phyloP scores from a whole-genome alignment of 352 stramenopile species.

The Phytophthora sansomeana region DNA sequence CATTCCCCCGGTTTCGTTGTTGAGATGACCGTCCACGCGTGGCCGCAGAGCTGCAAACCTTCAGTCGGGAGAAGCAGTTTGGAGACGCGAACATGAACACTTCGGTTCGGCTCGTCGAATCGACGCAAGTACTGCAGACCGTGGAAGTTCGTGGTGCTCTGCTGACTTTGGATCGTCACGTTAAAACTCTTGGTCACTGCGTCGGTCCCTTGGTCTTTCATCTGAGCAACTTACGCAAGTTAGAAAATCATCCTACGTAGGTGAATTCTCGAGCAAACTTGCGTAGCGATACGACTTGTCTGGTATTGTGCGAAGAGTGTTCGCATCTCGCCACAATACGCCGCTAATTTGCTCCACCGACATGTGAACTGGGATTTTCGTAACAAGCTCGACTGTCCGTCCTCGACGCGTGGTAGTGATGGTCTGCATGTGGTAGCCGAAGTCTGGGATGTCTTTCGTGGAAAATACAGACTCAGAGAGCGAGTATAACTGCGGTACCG shows the following conservation, averaged over 20 bases:
- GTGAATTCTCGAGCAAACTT: neutral
- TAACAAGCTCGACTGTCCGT: no score
- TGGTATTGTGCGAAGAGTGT: neutral
- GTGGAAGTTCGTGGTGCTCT: neutral
- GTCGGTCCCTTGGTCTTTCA: conserved; percentile 4
- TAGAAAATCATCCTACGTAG: no score
- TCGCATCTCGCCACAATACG: conserved; percentile 6
- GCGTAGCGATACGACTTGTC: conserved; percentile 14
- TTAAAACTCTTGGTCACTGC: conserved; percentile 10
- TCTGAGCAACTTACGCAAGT: neutral
- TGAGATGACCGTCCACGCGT: conserved; percentile 19
- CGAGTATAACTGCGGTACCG: neutral
- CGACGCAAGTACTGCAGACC: conserved; percentile 10
- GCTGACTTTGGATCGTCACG: conserved; percentile 3
- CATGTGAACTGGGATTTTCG: no score
- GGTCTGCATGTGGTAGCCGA: no score
- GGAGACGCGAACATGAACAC: conserved; percentile 14
- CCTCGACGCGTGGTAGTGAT: no score
- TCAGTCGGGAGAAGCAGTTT: conserved; percentile 8
- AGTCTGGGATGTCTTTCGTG: no score
- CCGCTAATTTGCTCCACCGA: conserved; percentile 1
- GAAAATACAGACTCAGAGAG: neutral
- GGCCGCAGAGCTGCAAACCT: neutral
- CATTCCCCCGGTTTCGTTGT: neutral
- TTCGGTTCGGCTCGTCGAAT: conserved; percentile 7